Evolutionary conservation across 2,329 filamentous ascomycete species (phyloP).

Genomic region (Leptographium wingfieldii): DNA sequence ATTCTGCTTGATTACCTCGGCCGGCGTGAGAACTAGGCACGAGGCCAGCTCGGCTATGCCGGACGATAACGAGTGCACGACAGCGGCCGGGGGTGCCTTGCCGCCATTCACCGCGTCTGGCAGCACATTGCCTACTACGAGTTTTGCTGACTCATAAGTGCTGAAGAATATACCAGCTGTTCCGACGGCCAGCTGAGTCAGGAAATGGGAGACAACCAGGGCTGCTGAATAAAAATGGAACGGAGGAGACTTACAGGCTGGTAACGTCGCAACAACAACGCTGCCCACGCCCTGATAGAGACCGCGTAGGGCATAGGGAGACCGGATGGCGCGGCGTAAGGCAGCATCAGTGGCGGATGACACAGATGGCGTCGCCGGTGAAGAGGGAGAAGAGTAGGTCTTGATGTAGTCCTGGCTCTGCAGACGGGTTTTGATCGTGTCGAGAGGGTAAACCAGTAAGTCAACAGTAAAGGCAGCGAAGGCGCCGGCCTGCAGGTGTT

Average conservation of each 20-base stretch:
- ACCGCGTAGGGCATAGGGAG: conserved; percentile 46
- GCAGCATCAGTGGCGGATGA: background rate
- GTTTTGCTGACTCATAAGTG: conserved; percentile 71
- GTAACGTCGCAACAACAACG: conserved; percentile 75
- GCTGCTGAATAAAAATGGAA: background rate
- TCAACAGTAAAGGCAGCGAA: conserved; percentile 79
- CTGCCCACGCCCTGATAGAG: conserved; percentile 82
- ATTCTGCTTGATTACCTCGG: conserved; percentile 88
- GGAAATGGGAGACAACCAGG: background rate
- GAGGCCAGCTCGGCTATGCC: conserved; percentile 70
- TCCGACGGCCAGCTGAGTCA: background rate
- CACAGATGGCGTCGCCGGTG: background rate
- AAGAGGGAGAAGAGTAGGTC: conserved; percentile 39
- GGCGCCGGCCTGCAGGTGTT: conserved; percentile 55
- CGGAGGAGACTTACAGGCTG: conserved; percentile 48
- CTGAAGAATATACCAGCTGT: conserved; percentile 78
- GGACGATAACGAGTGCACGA: conserved; percentile 63
- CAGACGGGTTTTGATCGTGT: conserved; percentile 78
- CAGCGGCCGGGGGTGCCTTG: conserved; percentile 42
- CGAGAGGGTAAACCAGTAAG: conserved; percentile 72
- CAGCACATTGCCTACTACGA: conserved; percentile 39
- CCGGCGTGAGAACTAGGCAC: conserved; percentile 75
- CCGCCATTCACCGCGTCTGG: conserved; percentile 17
- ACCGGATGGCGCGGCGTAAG: conserved; percentile 11
- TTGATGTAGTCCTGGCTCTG: conserved; percentile 66